Evolutionary conservation across 306 rosid species (phyloP).

Genomic region (Purshia tridentata): DNA sequence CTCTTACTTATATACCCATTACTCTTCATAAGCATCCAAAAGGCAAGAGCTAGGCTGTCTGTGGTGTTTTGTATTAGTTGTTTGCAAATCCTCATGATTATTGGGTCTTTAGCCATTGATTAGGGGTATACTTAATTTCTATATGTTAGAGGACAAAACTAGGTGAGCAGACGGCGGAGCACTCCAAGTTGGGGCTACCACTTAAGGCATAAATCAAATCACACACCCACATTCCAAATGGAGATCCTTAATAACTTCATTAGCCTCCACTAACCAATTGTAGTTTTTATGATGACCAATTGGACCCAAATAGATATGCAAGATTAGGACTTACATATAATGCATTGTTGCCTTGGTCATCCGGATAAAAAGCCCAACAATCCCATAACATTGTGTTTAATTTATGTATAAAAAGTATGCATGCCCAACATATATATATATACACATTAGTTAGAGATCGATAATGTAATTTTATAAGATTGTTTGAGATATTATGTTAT

Average conservation of each 20-base stretch:
- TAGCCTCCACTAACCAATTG: constrained; percentile 38
- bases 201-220: constrained; percentile 11
- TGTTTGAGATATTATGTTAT: too few relatives aligned
- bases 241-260: constrained; percentile 31
- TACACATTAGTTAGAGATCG: too few relatives aligned
- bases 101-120: constrained; percentile 28
- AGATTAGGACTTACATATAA: background rate
- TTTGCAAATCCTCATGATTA: constrained; percentile 31
- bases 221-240: constrained; percentile 23
- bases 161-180: constrained; percentile 60
- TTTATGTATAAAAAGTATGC: too few relatives aligned
- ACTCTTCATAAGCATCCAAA: constrained; percentile 15
- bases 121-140: constrained; percentile 24
- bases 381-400: background rate
- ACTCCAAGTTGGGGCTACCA: constrained; percentile 35
- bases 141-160: constrained; percentile 24
- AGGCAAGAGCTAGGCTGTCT: constrained; percentile 15
- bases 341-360: background rate
- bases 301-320: constrained; percentile 19
- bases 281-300: constrained; percentile 5
- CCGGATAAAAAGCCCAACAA: background rate
- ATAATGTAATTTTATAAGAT: too few relatives aligned
- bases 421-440: too few relatives aligned
- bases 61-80: constrained; percentile 24
- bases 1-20: background rate